Evolutionary conservation across 345 rosid genomes (phyloP), one percentile per base, ranked within the genome.

Genomic region (Moricandia moricandioides): DNA sequence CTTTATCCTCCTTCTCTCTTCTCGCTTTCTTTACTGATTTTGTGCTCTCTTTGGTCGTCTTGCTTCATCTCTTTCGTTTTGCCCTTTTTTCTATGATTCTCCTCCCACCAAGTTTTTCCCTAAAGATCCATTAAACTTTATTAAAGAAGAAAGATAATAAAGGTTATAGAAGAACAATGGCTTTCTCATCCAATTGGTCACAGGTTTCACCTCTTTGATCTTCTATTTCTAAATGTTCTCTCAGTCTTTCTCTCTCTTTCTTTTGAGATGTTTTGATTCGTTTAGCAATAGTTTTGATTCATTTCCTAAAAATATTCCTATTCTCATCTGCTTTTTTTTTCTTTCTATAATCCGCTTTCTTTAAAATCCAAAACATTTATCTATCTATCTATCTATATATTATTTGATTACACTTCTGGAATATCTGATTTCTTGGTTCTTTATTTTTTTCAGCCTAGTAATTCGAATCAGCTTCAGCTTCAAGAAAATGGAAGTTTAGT

Each of bases 101-200:
- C 86, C 88, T 91, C 86, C 88, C 91, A 87, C 88, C 89, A 74
- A 76, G 51, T 77, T 69, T 43, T 49, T 7, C 84, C 69, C 68
- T 86, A 86, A 88, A 58, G 86, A 80, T 84, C 86, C 84, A 82
- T 84, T 82, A 78, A 82, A 71, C 89, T 87, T 91, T 87, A 83
- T 76, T 71, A 90, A 79, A 87, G 86, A 82, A 74, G 72, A 64
- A 78, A 30, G 70, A 74, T 66, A 58, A 49, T 71, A 80, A 59
- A 81, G 61, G 52, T 47, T 58, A 67, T 55, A 85, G 56, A 78
- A 61, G 66, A 81, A 82, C 84, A 76, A 91, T 88, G 96, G 85
- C 77, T 78, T 91, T 87, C 81, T 82, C 96, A 61, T 87, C 96
- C 81, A 84, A 87, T 71, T 88, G 96, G 93, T 85, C 88, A 35